These are phyloP conservation scores for Capsella bursapastoris DNA, from an alignment of 345 rosid genomes.

Conservation along the genomic window DNA sequence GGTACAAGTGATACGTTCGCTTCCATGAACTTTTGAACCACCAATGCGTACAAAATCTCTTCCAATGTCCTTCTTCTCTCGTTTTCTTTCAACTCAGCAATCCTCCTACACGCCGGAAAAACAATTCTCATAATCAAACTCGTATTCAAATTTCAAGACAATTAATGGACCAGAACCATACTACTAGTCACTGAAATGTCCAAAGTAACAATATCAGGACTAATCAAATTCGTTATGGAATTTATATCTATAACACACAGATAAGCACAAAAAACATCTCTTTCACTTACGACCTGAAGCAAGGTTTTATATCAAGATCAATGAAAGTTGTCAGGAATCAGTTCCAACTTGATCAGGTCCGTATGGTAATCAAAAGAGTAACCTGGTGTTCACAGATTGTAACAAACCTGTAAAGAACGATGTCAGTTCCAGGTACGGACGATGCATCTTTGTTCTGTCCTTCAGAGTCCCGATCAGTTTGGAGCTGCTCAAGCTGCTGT, in stretches of 20 bases:
- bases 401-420: conserved; percentile 79
- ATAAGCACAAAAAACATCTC: too few relatives aligned
- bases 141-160: too few relatives aligned
- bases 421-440: conserved; percentile 70
- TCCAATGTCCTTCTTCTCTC: conserved; percentile 81
- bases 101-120: conserved; percentile 62
- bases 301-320: too few relatives aligned
- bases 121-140: conserved; percentile 7
- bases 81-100: conserved; percentile 91
- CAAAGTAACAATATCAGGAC: too few relatives aligned
- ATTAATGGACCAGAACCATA: too few relatives aligned
- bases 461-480: conserved; percentile 77
- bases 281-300: too few relatives aligned
- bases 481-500: conserved; percentile 95
- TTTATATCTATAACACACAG: too few relatives aligned
- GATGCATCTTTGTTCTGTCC: conserved; percentile 66
- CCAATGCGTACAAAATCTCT: conserved; percentile 86
- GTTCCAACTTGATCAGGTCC: too few relatives aligned
- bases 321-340: too few relatives aligned
- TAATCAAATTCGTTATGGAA: too few relatives aligned
- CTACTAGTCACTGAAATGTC: too few relatives aligned
- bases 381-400: conserved; percentile 8
- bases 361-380: neutral
- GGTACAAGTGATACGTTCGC: conserved; percentile 82
- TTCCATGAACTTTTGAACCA: conserved; percentile 95